Percentiles rank a stretch among this genome's conserved stretches.
Conservation (phyloP, 371 early-diverging fungal genomes). For the Apophysomyces variabilis region DNA sequence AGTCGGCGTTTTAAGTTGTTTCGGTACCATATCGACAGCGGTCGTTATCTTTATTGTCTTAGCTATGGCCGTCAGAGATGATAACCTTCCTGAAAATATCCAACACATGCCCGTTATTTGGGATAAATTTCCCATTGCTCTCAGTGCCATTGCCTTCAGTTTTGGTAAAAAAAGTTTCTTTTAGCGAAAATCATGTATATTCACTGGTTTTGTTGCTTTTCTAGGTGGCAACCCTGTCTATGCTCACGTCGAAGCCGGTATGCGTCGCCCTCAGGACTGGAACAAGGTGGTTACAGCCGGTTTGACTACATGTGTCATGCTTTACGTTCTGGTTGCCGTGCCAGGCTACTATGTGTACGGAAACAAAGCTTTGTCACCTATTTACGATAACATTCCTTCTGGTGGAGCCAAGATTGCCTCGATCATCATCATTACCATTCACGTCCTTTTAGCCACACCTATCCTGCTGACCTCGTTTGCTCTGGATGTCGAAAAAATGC, state of each 20-base stretch:
- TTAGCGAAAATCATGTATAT: constrained; percentile 22
- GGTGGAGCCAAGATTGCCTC: constrained; percentile 69
- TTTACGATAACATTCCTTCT: constrained; percentile 70
- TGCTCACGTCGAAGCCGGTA: constrained; percentile 76
- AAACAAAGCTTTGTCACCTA: constrained; percentile 67
- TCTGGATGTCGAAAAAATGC: constrained; percentile 67
- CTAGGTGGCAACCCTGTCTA: constrained; percentile 47
- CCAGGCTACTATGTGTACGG: constrained; percentile 89
- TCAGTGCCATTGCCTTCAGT: constrained; percentile 66
- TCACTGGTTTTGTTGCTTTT: constrained; percentile 45
- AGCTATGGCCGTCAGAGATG: constrained; percentile 30
- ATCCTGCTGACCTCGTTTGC: constrained; percentile 83
- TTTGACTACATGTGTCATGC: constrained; percentile 65
- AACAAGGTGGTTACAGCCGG: constrained; percentile 73
- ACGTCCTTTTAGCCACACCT: constrained; percentile 83
- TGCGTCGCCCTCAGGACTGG: constrained; percentile 79
- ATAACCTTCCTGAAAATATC: constrained; percentile 11
- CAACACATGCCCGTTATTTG: constrained; percentile 48
- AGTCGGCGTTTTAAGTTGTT: constrained; percentile 58
- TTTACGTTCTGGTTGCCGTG: constrained; percentile 77
- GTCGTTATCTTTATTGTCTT: constrained; percentile 46
- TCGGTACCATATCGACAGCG: constrained; percentile 46
- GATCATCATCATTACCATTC: constrained; percentile 78
- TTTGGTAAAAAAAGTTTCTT: constrained; percentile 36
- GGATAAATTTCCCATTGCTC: constrained; percentile 59